These are phyloP conservation scores for Pichia thaimueangensis DNA, from an alignment of 805 yeast species.

Conservation along the genomic window DNA sequence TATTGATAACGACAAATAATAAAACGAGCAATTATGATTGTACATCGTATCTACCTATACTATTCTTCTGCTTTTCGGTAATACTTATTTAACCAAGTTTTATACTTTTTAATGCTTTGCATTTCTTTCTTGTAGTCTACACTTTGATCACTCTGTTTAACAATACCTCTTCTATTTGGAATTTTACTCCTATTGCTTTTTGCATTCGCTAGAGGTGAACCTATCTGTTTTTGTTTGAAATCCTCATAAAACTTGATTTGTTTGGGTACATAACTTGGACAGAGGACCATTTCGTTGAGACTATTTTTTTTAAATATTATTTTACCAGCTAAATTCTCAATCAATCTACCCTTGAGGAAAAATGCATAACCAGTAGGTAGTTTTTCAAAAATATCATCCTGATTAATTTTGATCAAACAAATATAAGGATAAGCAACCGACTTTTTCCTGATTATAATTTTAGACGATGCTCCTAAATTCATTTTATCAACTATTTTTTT, in stretches of 20 bases:
- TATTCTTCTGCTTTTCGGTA: conserved; percentile 7
- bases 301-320: conserved; percentile 6
- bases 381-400: conserved; percentile 3
- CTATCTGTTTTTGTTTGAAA: conserved; percentile 10
- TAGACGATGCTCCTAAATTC: neutral
- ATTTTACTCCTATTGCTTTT: too few relatives aligned
- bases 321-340: conserved; percentile 36
- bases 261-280: conserved; percentile 25
- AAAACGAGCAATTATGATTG: neutral
- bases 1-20: too few relatives aligned
- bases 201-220: neutral
- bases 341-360: conserved; percentile 35
- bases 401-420: conserved; percentile 20
- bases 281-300: conserved; percentile 17
- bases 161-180: too few relatives aligned
- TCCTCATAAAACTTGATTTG: conserved; percentile 24
- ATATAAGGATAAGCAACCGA: conserved; percentile 27
- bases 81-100: conserved; percentile 19
- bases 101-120: conserved; percentile 21
- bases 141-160: neutral
- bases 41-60: too few relatives aligned
- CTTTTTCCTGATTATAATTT: conserved; percentile 15
- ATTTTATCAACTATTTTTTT: conserved; percentile 1
- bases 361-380: conserved; percentile 32
- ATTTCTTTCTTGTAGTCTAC: conserved; percentile 14